Evolutionary conservation across 1,284 basidiomycete genomes (phyloP).

Genomic region (Rhodotorula sp.): DNA sequence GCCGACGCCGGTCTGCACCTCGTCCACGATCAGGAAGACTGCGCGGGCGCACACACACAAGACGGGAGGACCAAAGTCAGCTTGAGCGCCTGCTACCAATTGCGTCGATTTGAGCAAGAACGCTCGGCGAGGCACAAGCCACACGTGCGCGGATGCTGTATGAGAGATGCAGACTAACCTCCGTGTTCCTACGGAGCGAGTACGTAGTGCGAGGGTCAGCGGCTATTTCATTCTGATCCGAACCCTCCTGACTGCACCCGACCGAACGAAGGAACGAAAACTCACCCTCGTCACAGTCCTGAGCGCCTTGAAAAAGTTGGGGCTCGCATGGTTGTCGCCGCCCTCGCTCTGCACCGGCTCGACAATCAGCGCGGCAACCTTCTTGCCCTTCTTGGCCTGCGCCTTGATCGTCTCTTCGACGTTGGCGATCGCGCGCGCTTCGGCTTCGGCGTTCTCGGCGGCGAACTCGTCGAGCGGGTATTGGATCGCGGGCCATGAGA

Average conservation of each 20-base stretch:
- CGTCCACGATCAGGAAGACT: slow-evolving; percentile 58
- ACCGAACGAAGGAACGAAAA: neutral
- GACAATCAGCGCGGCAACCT: slow-evolving; percentile 59
- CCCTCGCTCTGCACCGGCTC: slow-evolving; percentile 61
- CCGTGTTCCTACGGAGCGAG: slow-evolving; percentile 49
- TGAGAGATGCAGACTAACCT: neutral
- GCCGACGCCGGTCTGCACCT: slow-evolving; percentile 57
- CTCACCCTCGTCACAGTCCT: slow-evolving; percentile 52
- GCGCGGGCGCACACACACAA: neutral
- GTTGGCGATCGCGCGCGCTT: slow-evolving; percentile 45
- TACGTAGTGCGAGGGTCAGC: neutral
- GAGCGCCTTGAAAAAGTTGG: slow-evolving; percentile 56
- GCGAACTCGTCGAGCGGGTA: slow-evolving; percentile 55
- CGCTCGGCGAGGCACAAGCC: too few species aligned
- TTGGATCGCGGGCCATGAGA: slow-evolving; percentile 56
- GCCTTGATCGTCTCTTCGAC: slow-evolving; percentile 51
- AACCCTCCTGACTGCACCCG: neutral
- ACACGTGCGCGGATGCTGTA: too few species aligned
- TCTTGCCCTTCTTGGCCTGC: slow-evolving; percentile 51
- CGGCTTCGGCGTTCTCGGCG: slow-evolving; percentile 54
- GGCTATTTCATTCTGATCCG: neutral
- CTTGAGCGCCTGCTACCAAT: too few species aligned
- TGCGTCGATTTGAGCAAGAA: too few species aligned
- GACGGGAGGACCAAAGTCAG: neutral
- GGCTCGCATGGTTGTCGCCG: slow-evolving; percentile 58